Percentiles rank a stretch among this genome's conserved stretches.
These are phyloP conservation scores for Xylaria sp. DNA, from an alignment of 2,329 filamentous ascomycete species.

Conservation along the genomic window DNA sequence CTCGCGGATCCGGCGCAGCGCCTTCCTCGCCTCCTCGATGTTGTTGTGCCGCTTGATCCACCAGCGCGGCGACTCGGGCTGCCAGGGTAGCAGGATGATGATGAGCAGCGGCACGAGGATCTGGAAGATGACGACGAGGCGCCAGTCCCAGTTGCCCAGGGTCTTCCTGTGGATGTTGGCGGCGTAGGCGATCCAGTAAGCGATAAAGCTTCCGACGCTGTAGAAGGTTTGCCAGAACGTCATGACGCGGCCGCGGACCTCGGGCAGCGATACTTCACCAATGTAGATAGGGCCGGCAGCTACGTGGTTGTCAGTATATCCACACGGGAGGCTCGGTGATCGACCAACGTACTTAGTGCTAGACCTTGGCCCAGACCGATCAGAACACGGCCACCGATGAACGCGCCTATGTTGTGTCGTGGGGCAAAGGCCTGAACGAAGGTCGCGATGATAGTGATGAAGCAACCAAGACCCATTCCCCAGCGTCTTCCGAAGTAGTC, in stretches of 20 bases:
- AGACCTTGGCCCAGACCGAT: constrained; percentile 78
- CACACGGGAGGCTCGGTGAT: neutral
- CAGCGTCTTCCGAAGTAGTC: constrained; percentile 71
- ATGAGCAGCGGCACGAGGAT: constrained; percentile 73
- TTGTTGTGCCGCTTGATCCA: constrained; percentile 70
- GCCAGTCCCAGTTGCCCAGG: constrained; percentile 79
- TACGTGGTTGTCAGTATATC: constrained; percentile 44
- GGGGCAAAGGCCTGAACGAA: constrained; percentile 76
- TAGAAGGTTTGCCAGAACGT: constrained; percentile 77
- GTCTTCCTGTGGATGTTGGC: constrained; percentile 64
- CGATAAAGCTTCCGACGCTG: constrained; percentile 72
- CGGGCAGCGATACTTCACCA: constrained; percentile 71
- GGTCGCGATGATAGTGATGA: constrained; percentile 73
- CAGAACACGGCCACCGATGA: constrained; percentile 75
- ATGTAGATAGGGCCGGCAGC: constrained; percentile 77
- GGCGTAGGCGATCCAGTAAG: constrained; percentile 73
- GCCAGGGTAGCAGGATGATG: constrained; percentile 69
- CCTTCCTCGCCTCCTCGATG: constrained; percentile 67
- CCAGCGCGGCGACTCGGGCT: constrained; percentile 77
- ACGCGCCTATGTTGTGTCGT: constrained; percentile 68
- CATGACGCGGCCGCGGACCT: constrained; percentile 75
- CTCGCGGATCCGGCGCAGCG: constrained; percentile 70
- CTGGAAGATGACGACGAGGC: constrained; percentile 78
- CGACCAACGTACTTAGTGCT: constrained; percentile 61
- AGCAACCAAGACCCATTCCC: constrained; percentile 73